Evolutionary conservation across 495 filamentous ascomycete species (phyloP), one percentile per base, ranked within the genome.

Genomic region (Hypoxylon fragiforme): DNA sequence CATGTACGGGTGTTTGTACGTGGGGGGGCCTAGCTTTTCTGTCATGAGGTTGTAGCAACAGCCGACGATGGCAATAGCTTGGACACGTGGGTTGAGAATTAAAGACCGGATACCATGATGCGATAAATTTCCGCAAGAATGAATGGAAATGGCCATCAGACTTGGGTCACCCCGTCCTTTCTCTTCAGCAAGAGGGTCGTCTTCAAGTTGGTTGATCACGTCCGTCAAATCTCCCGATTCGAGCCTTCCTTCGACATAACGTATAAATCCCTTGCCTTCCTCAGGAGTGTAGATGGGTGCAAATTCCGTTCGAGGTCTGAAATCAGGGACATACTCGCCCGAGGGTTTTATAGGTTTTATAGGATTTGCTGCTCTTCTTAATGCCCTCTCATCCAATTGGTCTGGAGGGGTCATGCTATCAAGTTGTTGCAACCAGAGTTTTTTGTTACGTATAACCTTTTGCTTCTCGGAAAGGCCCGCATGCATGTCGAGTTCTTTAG

Each of bases 41-140:
- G 92, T 96, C 47, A 97, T 69, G 14, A 97, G 85, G 53, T 98
- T 98, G 77, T 98, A 97, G 75, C 94, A 98, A 74, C 94, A 98
- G 28, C 94, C 94, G 34, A 98, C 89, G 66, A 98, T 88, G 28
- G 94, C 94, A 37, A 97, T 86, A 11, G 90, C 91, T 13, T 85
- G 81, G 43, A 97, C 89, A 20, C 82, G 78, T 1, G 91, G 88
- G 62, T 96, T 97, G 28, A 90, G 64, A 11, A 89, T 69, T 35
- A 98, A 77, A 3, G 94, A 94, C 4, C 89, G 86, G 34, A 98
- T 84, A 1, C 89, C 94, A 64, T 95, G 91, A 63, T 98, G 94
- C n/a, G 92, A 82, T 11, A 98, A 84, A 63, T 97, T 97, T 45
- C 94, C 94, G 69, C 94, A 98, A 14, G 92, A 96, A 68, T 98